Conservation (phyloP, 228 moss, liverwort and hornwort genomes). For the Sphagnum fallax region DNA sequence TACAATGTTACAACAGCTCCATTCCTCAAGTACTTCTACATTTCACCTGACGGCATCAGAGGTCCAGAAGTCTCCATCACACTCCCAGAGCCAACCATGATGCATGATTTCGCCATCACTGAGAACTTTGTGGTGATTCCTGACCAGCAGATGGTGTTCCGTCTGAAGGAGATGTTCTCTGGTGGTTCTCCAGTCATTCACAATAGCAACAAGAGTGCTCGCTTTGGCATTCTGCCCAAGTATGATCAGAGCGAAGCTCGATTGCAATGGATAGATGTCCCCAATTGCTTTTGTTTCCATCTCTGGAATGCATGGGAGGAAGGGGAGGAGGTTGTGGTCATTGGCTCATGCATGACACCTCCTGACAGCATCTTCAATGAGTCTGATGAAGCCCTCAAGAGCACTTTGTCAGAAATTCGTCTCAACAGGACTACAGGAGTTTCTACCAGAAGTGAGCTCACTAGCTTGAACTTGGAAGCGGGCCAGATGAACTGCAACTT, state of each 20-base stretch:
- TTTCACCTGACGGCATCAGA: constrained; percentile 59
- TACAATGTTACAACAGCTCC: constrained; percentile 46
- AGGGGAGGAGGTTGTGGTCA: constrained; percentile 68
- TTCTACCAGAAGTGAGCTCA: constrained; percentile 47
- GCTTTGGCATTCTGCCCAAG: constrained; percentile 78
- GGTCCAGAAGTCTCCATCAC: constrained; percentile 56
- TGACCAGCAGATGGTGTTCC: constrained; percentile 86
- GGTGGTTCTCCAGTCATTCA: constrained; percentile 80
- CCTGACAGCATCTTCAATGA: constrained; percentile 79
- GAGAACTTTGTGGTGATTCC: constrained; percentile 82
- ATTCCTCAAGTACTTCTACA: constrained; percentile 54
- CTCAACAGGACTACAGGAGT: constrained; percentile 55
- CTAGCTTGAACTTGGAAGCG: constrained; percentile 68
- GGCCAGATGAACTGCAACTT: constrained; percentile 68
- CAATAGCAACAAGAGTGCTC: constrained; percentile 51
- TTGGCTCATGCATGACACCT: constrained; percentile 91
- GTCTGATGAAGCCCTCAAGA: constrained; percentile 32
- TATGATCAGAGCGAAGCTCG: constrained; percentile 55
- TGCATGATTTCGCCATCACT: constrained; percentile 94
- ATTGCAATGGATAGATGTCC: constrained; percentile 79
- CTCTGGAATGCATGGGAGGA: constrained; percentile 95
- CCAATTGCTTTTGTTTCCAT: constrained; percentile 89
- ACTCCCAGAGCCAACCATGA: constrained; percentile 80
- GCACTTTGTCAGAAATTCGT: constrained; percentile 65
- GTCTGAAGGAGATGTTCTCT: constrained; percentile 65